A percentile compares a stretch with the other conserved stretches of the same genome.
phyloP scores from a whole-genome alignment of 73 alveolate genomes.

The Blepharisma stoltei region DNA sequence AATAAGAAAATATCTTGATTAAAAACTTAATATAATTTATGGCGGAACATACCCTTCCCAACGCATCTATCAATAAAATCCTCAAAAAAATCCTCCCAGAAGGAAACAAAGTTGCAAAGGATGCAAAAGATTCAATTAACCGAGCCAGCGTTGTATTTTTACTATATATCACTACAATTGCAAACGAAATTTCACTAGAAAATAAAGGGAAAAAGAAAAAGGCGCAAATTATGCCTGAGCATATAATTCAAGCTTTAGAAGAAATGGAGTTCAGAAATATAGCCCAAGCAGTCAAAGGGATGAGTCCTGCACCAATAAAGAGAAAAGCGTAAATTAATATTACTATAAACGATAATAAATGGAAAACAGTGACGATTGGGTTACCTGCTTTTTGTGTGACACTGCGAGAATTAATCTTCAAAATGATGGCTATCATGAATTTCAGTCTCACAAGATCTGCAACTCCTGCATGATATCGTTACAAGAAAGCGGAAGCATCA shows the following conservation, averaged over 20 bases:
- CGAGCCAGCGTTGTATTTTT: background rate
- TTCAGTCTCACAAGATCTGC: too few relatives aligned
- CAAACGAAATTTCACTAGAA: background rate
- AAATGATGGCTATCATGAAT: too few relatives aligned
- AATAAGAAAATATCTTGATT: too few relatives aligned
- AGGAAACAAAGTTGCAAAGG: conserved; percentile 1
- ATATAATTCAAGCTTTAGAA: conserved; percentile 21
- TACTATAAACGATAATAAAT: too few relatives aligned
- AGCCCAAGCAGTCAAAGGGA: background rate
- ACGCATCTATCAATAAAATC: background rate
- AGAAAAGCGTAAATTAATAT: too few relatives aligned
- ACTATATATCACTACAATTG: conserved; percentile 16
- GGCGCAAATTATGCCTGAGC: conserved; percentile 13
- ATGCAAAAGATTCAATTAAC: background rate
- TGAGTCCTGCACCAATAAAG: background rate
- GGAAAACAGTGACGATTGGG: too few relatives aligned
- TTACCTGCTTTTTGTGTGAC: too few relatives aligned
- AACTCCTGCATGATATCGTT: too few relatives aligned
- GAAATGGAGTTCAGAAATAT: conserved; percentile 25
- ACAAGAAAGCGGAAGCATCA: too few relatives aligned
- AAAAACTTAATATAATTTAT: background rate
- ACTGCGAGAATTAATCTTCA: too few relatives aligned
- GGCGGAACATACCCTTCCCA: conserved; percentile 5
- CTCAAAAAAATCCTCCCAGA: background rate
- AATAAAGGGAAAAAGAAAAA: conserved; percentile 23